Evolutionary conservation across 2,329 filamentous ascomycete genomes (phyloP), one percentile per base, ranked within the genome.

Genomic region (Cercospora zeae-maydis): DNA sequence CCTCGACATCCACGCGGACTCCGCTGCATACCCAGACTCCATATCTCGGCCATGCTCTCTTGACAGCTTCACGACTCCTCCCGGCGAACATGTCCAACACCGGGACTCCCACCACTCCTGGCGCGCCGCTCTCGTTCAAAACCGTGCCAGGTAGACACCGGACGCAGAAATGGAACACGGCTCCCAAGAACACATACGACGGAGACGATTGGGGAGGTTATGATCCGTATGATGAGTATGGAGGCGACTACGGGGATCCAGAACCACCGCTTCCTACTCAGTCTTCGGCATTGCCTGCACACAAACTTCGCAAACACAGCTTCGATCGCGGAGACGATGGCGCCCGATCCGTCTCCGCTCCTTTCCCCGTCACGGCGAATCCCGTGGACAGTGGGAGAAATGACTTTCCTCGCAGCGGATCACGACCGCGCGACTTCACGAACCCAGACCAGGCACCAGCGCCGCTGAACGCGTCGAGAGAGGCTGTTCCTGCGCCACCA

Each of bases 151-250:
- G 91, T 78, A 88, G 93, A 65, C 85, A 87, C 61, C 96, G 96
- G 79, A 97, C 93, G 60, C 90, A 88, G 78, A 96, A 96, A 84
- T 98, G 93, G 93, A 89, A 93, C 37, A 89, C 96, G 72, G 93
- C 93, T 36, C 93, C 93, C 76, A 83, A 86, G 63, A 88, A 90
- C 70, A 90, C 86, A 73, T 98, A 98, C 73, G 93, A 93, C 72
- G 93, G 93, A 66, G 92, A 96, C 71, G 93, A 96, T 73, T 97
- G 93, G 93, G 93, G 92, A 36, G 89, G 86, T 47, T 80, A 79
- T 66, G 81, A 83, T 67, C 83, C 84, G 54, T 83, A 86, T 59
- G 81, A 84, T 59, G 80, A 83, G 62, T 81, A 83, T 66, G 83
- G 85, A 42, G 82, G 83, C 36, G 77, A 80, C 45, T 75, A 78